phyloP scores from a whole-genome alignment of 176 grass and related monocot genomes.

The Oryza longistaminata region DNA sequence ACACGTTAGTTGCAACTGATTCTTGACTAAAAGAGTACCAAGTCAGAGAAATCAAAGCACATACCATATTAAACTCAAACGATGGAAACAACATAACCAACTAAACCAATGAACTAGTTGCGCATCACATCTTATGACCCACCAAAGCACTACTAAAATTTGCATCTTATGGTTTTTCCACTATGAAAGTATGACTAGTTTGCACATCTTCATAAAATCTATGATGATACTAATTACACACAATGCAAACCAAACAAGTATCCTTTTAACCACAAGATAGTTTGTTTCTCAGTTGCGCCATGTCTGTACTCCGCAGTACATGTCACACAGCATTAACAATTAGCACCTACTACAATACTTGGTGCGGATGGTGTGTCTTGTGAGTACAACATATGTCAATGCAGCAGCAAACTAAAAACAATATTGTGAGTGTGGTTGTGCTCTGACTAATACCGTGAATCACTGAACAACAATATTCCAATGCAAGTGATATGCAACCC shows the following conservation, averaged over 20 bases:
- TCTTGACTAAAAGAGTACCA: background rate
- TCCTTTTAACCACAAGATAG: background rate
- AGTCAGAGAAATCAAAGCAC: background rate
- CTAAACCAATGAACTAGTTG: constrained; percentile 11
- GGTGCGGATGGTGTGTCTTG: background rate
- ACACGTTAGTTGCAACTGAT: constrained; percentile 1
- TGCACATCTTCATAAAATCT: constrained; percentile 19
- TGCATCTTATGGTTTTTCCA: constrained; percentile 35
- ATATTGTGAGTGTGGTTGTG: background rate
- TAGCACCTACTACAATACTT: constrained; percentile 15
- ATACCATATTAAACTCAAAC: background rate
- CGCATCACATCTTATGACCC: constrained; percentile 23
- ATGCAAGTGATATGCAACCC: background rate
- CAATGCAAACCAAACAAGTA: background rate
- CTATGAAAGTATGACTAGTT: constrained; percentile 9
- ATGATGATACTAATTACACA: background rate
- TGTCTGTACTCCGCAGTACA: background rate
- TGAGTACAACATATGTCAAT: constrained; percentile 3
- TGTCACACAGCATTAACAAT: constrained; percentile 3
- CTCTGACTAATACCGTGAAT: background rate
- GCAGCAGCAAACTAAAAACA: background rate
- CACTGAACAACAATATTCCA: background rate
- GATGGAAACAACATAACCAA: background rate
- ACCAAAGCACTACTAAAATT: constrained; percentile 21
- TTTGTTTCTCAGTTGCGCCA: background rate